Evolutionary conservation across 768 basidiomycete species (phyloP), one percentile per base, ranked within the genome.

Genomic region (Dioszegia crocea): DNA sequence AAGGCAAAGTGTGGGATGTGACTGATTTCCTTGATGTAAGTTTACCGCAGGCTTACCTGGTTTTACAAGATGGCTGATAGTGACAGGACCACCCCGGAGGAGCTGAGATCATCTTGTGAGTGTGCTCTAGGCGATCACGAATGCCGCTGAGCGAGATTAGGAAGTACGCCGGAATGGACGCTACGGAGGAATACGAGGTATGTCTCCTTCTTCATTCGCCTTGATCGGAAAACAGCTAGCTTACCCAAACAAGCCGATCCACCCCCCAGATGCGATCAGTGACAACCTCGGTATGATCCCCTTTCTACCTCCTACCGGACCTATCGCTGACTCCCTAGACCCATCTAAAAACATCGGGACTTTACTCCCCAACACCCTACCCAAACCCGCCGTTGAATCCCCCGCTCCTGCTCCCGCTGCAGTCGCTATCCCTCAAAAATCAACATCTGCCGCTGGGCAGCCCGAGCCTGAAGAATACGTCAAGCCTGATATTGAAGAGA

Each of bases 151-250:
- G 14, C 29, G 21, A 21, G 23, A n/a, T 39, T 30, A 75, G 74
- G 19, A 86, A 84, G 68, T 88, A 90, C 67, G 91, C 84, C 9
- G 93, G 93, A 9, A 83, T 81, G 60, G 92, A 92, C 73, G 90
- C 89, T 30, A 94, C 87, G 85, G 59, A 80, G 66, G 66, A 75
- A 57, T 69, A 71, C 52, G 66, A 69, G 56, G 72, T 71, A 23
- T 40, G 63, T n/a, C 56, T n/a, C 10, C 36, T 14, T 30, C n/a
- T 11, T 43, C 11, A 9, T 26, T 46, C 4, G 21, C 40, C 16
- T 24, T 21, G 23, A 2, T 39, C 40, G n/a, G 17, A 21, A 29
- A 21, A 38, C 46, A 16, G 14, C 17, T 36, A 40, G n/a, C 89
- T 86, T 70, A 49, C 19, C 8, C 31, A 14, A 6, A n/a, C n/a